A percentile compares a stretch with the other conserved stretches of the same genome.
Conservation (phyloP, 805 yeast species). For the Saccharomycopsis sp. region DNA sequence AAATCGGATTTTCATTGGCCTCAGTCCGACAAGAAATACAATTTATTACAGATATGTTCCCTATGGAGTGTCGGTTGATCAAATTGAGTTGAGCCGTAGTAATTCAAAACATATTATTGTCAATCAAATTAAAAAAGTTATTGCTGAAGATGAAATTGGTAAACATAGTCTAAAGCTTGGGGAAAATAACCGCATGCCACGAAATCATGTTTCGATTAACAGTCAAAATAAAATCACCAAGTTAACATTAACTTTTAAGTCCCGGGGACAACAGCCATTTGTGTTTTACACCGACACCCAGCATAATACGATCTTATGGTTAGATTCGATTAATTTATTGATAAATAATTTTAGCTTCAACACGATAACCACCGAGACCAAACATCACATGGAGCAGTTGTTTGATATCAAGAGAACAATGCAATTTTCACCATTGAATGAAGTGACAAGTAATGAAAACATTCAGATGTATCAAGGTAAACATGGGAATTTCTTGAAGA, state of each 20-base stretch:
- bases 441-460: neutral
- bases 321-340: slow-evolving; percentile 10
- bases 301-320: slow-evolving; percentile 10
- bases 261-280: neutral
- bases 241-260: neutral
- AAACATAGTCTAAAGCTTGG: neutral
- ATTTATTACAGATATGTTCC: neutral
- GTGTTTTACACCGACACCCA: slow-evolving; percentile 9
- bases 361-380: slow-evolving; percentile 7
- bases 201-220: slow-evolving; percentile 1
- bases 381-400: slow-evolving; percentile 14
- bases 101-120: slow-evolving; percentile 7
- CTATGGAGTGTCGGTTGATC: neutral
- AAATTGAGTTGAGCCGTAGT: slow-evolving; percentile 4
- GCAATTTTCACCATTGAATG: slow-evolving; percentile 12
- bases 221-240: slow-evolving; percentile 6
- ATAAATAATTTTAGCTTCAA: slow-evolving; percentile 8
- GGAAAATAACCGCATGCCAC: neutral
- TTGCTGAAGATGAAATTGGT: neutral
- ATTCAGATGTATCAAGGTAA: neutral
- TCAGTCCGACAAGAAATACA: slow-evolving; percentile 1
- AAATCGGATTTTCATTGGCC: neutral
- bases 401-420: slow-evolving; percentile 13
- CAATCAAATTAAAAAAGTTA: slow-evolving; percentile 3
- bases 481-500: slow-evolving; percentile 3